Percentiles rank a stretch among this genome's conserved stretches.
Evolutionary conservation across 208 protist genomes (phyloP).

Genomic region (Trypanosoma boissoni): DNA sequence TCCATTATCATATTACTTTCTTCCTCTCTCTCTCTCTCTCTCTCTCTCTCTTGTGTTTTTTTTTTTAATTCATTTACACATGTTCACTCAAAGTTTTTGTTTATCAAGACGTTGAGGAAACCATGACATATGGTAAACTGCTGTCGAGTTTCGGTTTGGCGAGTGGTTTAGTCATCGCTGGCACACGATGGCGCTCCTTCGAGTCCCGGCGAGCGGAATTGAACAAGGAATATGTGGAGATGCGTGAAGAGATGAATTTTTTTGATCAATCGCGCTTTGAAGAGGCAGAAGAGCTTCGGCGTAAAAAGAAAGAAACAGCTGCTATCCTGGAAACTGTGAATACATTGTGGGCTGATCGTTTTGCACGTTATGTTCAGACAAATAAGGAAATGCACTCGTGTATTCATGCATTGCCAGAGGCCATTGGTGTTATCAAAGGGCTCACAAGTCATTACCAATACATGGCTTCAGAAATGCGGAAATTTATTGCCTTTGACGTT

Average conservation of each 20-base stretch:
- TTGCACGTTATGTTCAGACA: conserved; percentile 60
- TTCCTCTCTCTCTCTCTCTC: background rate
- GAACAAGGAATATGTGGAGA: conserved; percentile 62
- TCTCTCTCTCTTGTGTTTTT: conserved; percentile 5
- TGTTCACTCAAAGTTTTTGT: background rate
- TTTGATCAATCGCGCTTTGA: conserved; percentile 45
- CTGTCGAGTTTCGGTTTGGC: conserved; percentile 30
- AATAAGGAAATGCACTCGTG: conserved; percentile 66
- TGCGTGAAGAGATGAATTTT: conserved; percentile 36
- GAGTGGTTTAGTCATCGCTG: conserved; percentile 35
- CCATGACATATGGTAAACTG: conserved; percentile 24
- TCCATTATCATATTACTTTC: too few relatives aligned
- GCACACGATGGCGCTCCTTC: conserved; percentile 42
- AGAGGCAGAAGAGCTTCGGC: conserved; percentile 31
- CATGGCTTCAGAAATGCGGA: conserved; percentile 71
- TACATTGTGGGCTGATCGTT: conserved; percentile 68
- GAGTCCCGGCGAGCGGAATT: conserved; percentile 52
- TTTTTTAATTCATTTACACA: conserved; percentile 18
- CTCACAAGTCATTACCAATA: conserved; percentile 79
- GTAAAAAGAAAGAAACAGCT: conserved; percentile 34
- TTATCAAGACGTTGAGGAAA: background rate
- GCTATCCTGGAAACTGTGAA: conserved; percentile 58
- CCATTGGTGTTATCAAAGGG: conserved; percentile 58
- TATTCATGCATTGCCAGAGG: conserved; percentile 68
- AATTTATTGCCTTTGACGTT: conserved; percentile 79